These are phyloP conservation scores for Apiospora sp. DNA, from an alignment of 2,329 filamentous ascomycete genomes.

Conservation along the genomic window DNA sequence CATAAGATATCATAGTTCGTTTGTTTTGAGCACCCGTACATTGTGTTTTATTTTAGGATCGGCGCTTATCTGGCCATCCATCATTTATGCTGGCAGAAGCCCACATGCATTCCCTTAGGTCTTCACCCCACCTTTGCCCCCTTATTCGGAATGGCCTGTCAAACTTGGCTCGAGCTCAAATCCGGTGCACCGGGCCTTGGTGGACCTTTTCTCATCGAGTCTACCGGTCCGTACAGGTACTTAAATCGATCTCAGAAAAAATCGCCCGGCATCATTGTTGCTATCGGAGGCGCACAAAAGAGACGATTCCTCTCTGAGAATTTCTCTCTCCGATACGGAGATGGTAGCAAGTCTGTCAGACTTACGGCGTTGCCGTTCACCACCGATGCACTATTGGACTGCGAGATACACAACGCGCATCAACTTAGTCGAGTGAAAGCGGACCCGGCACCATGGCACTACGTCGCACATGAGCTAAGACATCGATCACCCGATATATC, in stretches of 20 bases:
- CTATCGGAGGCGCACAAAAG: constrained; percentile 4
- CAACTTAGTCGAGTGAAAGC: constrained; percentile 4
- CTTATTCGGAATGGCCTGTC: constrained; percentile 1
- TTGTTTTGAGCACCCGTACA: not conserved
- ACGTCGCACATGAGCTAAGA: not conserved
- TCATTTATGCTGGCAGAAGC: constrained; percentile 6
- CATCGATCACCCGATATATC: not conserved
- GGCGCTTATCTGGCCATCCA: not conserved
- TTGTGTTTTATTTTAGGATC: not conserved
- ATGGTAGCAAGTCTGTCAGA: constrained; percentile 3
- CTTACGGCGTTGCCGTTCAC: not conserved
- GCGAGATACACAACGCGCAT: constrained; percentile 3
- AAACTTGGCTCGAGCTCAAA: constrained; percentile 6
- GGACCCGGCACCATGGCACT: constrained; percentile 8
- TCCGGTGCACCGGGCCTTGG: constrained; percentile 7
- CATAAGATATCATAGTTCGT: constrained; percentile 13
- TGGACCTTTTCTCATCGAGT: constrained; percentile 5
- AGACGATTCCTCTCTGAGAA: not conserved
- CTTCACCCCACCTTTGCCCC: not conserved
- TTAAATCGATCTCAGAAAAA: not conserved
- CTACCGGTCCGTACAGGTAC: constrained; percentile 11
- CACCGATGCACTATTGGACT: constrained; percentile 8
- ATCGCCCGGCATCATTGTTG: constrained; percentile 1
- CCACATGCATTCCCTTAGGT: not conserved
- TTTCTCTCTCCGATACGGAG: constrained; percentile 8